Base-by-base conservation (phyloP, 768 basidiomycete species). In the Clavulina sp. region DNA sequence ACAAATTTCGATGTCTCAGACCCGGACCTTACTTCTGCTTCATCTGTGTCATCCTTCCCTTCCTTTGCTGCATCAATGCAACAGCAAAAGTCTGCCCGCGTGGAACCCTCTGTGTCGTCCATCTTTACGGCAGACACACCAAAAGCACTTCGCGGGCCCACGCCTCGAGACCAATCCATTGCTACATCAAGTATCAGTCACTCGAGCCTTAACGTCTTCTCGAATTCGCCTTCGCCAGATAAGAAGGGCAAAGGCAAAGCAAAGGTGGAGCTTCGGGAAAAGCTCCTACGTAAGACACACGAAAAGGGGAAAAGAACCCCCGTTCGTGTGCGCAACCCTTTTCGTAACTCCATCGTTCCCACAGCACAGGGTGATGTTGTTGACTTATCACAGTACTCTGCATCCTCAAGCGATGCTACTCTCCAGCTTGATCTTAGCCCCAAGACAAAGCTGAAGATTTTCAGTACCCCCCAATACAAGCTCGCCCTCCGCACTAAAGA, bases 311-410 rank as follows among this genome's bases (percentile, higher is more conserved):
- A 29, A n/a, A 24, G 52, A 26, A 28, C 52, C 9, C 52, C 52
- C 13, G 9, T 46, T 1, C 13, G 9, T 16, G 36, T 13, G 21
- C 16, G 9, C 13, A 46, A 46, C 1, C 43, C 43, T 13, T 46
- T 46, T 46, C 13, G 9, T 9, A 16, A 13, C 26, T 46, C 43
- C 16, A 46, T 24, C 24, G 16, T 34, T 4, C 55, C 48, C n/a
- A 26, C 43, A n/a, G 26, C 52, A n/a, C 55, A 54, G 54, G 40
- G 55, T 38, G 54, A 54, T 16, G 19, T 55, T 18, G 54, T 55
- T 7, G 54, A 55, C 28, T 54, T 55, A 13, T 18, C 26, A 16
- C 24, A 49, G 13, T 46, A 46, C 26, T 16, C 43, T 13, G 13
- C 36, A 38, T 16, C 16, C 26, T 13, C 48, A 7, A 18, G 7